These are phyloP conservation scores for Saccharomyces hybrid DNA, from an alignment of 1,139 yeast genomes.

Conservation along the genomic window DNA sequence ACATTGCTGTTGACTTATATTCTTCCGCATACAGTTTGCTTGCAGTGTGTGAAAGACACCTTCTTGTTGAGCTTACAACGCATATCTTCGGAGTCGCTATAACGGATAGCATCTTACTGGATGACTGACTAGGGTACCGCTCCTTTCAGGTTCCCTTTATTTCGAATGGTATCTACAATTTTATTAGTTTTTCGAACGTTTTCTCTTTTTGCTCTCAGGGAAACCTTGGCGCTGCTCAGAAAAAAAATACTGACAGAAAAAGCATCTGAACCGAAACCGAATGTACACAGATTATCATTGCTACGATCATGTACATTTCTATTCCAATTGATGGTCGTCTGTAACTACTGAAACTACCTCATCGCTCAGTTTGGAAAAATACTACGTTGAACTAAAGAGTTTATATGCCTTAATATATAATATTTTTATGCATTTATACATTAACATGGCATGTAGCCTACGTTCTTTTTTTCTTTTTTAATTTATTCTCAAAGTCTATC, in stretches of 20 bases:
- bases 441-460: neutral
- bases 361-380: no score
- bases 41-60: conserved; percentile 9
- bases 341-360: no score
- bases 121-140: neutral
- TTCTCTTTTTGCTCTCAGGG: neutral
- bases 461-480: conserved; percentile 47
- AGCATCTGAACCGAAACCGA: neutral
- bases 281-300: no score
- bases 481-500: conserved; percentile 60
- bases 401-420: neutral
- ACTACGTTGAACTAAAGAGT: neutral
- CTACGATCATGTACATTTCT: no score
- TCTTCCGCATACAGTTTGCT: conserved; percentile 11
- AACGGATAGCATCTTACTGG: neutral
- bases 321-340: no score
- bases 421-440: neutral
- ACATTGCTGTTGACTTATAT: conserved; percentile 3
- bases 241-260: neutral
- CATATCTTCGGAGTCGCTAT: neutral
- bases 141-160: neutral
- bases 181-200: neutral
- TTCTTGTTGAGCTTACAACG: neutral
- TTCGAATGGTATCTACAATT: neutral
- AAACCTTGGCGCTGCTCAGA: no score